Base-by-base conservation (phyloP, 768 basidiomycete species). In the Lactarius trivialis region DNA sequence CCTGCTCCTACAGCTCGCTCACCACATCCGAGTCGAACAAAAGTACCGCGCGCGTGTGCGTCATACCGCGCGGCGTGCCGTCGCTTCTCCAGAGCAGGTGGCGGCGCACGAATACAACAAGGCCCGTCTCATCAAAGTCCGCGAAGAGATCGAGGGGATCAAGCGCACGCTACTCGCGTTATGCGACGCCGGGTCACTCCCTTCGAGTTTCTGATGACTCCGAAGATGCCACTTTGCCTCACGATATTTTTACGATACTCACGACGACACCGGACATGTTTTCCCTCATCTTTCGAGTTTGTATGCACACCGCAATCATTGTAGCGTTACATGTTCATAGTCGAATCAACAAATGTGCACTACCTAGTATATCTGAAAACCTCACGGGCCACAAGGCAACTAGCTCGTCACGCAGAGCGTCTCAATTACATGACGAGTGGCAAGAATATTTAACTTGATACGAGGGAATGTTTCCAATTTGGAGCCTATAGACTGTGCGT, bases 31-130 rank as follows among this genome's bases (percentile, higher is more conserved):
- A 3, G n/a, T 36, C 26, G 63, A 64, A 30, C 63, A 64, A 56
- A 64, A 36, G 58, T 60, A 50, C 48, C 63, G 58, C 39, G 26
- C 50, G 32, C 63, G 63, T 2, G 58, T 60, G 37, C 63, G 63
- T 26, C 45, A 64, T 15, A 15, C 48, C 6, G 53, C 58, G 15
- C 58, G 58, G 26, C 58, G 63, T 8, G 19, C n/a, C 9, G 58
- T 55, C 26, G 19, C 39, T 51, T 64, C 63, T 0, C 37, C 41
- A 19, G 63, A 64, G 43, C 63, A 64, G 24, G 58, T 45, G 17
- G 53, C 63, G 9, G 63, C 58, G 7, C 45, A 50, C 17, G 58
- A 55, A 50, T 50, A 50, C 24, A 19, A 64, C 12, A 60, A 51
- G 21, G 54, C 14, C 11, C 45, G 28, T 12, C 63, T 64, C 19